Evolutionary conservation across 2,329 filamentous ascomycete species (phyloP).

Genomic region (Pleurostoma richardsiae): DNA sequence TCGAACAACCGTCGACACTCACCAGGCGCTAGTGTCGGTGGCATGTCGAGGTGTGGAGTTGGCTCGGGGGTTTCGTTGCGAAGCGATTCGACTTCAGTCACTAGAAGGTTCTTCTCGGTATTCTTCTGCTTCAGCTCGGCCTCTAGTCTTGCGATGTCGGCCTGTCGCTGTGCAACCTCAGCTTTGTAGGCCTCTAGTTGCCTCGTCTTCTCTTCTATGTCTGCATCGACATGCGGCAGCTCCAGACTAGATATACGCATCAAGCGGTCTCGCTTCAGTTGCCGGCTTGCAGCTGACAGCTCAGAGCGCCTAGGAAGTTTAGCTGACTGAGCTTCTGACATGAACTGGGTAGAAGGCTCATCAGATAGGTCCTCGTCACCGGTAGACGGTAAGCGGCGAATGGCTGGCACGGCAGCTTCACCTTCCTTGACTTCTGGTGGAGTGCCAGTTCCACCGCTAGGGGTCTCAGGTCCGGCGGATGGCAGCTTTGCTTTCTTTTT

Average conservation of each 20-base stretch:
- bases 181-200: constrained; percentile 30
- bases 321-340: constrained; percentile 15
- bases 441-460: constrained; percentile 11
- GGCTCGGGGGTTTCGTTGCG: too few species aligned
- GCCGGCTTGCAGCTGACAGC: background rate
- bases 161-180: constrained; percentile 40
- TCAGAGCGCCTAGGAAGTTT: constrained; percentile 18
- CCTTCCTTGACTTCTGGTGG: constrained; percentile 21
- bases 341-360: constrained; percentile 15
- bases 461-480: constrained; percentile 20
- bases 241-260: constrained; percentile 31
- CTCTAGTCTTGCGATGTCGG: constrained; percentile 33
- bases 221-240: constrained; percentile 29
- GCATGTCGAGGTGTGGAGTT: too few species aligned
- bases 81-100: constrained; percentile 15
- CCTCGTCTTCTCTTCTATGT: constrained; percentile 37
- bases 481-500: constrained; percentile 38
- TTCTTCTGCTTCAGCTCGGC: constrained; percentile 25
- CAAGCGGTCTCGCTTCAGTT: constrained; percentile 15
- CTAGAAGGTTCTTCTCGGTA: constrained; percentile 26
- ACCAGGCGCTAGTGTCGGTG: too few species aligned
- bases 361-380: constrained; percentile 12
- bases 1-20: too few species aligned
- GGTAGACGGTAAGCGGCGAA: constrained; percentile 11
- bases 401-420: constrained; percentile 9